Base-by-base conservation (phyloP, 2,329 filamentous ascomycete genomes). In the Ophiosphaerella korrae region DNA sequence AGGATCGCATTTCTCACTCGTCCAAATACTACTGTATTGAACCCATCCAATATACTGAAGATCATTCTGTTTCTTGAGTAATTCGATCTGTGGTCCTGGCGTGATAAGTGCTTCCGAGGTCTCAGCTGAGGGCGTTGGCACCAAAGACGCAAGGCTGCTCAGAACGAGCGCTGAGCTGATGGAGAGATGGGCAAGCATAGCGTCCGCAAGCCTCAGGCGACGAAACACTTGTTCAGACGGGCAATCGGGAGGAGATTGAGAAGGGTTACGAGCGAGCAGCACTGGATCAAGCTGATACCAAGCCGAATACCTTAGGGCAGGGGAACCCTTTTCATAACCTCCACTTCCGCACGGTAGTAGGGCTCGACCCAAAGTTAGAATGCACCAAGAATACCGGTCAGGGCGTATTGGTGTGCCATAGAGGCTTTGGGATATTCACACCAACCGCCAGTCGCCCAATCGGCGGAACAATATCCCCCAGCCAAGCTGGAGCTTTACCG, bases 21-120 rank as follows among this genome's bases (percentile, higher is more conserved):
- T 41, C 64, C 64, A 68, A 7, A 6, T 21, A 8, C 56, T 57
- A 11, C 33, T 39, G 7, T 42, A 39, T 2, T 45, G 50, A 2
- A 66, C 32, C 66, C 66, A 68, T 42, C 64, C 64, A 40, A 67
- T 64, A 43, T 59, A 65, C 11, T 53, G 49, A 33, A 57, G 52
- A 32, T 65, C 43, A 41, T 63, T 59, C 37, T 67, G 66, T 37
- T 59, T 66, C 35, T 49, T 62, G 4, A 66, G 45, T 3, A 68
- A 53, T 46, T 67, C 61, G 32, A 56, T 35, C 16, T 62, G 43
- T 7, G 64, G 62, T 8, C 57, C 62, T 21, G 56, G 52, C 24
- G 66, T 68, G 24, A 68, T 68, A 12, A 64, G 63, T 16, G 65
- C 58, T 23, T 63, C 60, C n/a, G 58, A 43, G 8, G 45, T 41